Conservation (phyloP, 305 asterid species). For the Nicotiana rustica region DNA sequence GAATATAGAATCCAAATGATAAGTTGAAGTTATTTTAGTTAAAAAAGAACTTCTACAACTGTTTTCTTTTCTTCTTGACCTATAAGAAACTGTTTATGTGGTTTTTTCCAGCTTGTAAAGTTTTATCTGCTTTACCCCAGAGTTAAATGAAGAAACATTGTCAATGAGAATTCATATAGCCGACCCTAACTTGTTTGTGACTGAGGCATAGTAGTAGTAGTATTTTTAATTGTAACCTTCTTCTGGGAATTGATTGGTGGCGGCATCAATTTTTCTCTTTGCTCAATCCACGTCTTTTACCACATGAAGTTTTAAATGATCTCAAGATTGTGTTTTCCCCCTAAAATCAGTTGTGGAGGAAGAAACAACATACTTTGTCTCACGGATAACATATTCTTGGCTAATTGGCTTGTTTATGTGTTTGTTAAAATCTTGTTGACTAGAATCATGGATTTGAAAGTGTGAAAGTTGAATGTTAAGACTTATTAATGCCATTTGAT, state of each 20-base stretch:
- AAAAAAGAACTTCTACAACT: neutral
- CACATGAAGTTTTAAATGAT: neutral
- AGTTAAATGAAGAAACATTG: too few species aligned
- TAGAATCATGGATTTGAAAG: constrained; percentile 20
- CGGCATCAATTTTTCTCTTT: neutral
- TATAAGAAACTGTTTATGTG: neutral
- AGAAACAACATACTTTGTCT: constrained; percentile 1
- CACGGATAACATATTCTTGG: constrained; percentile 7
- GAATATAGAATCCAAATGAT: neutral
- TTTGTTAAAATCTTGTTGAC: neutral
- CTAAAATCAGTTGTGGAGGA: constrained; percentile 11
- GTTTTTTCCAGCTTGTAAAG: neutral
- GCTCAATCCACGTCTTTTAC: neutral
- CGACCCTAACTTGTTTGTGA: too few species aligned
- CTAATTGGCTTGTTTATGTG: constrained; percentile 1
- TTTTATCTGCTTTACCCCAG: constrained; percentile 15
- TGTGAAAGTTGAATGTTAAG: neutral
- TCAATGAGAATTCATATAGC: too few species aligned
- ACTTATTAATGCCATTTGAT: neutral
- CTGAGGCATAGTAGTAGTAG: too few species aligned
- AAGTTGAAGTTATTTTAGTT: neutral
- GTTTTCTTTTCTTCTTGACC: neutral
- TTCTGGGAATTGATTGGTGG: constrained; percentile 14
- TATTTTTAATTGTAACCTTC: neutral
- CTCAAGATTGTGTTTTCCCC: neutral